Evolutionary conservation across 108 stramenopile genomes (phyloP), one percentile per base, ranked within the genome.

Genomic region (Licmophora abbreviata): DNA sequence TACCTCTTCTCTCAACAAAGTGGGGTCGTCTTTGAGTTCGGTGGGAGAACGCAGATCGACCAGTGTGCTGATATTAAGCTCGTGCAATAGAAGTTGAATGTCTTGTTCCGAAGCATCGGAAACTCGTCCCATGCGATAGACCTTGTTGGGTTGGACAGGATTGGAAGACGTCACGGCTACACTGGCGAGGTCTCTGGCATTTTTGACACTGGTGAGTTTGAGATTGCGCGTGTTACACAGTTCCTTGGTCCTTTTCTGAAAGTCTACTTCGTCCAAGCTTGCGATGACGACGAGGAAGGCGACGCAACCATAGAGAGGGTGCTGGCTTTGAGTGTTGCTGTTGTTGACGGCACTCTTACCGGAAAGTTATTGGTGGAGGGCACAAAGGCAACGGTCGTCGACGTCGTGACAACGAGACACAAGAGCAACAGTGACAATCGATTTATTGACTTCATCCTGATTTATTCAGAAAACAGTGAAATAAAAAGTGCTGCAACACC

Each of bases 121-220:
- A 37, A 93, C 41, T 18, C 90, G 71, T 10, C 94, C 94, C 41
- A 76, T 92, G 26, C 94, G 83, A 54, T 69, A 84, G 20, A 93
- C 44, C 8, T 83, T 62, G 17, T 72, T 71, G 2, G 81, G 69
- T 44, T 71, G 38, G 21, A 95, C 71, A 37, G 88, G 85, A n/a
- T n/a, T n/a, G n/a, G n/a, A n/a, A n/a, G n/a, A n/a, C 4, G 85
- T 85, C 47, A 77, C 58, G 0, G 33, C 23, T 1, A 77, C 72
- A 2, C 85, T 80, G 6, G 80, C 58, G 42, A 95, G 54, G 55
- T 95, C 94, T 51, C 94, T 88, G 40, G 85, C 88, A 61, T 95
- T 95, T 63, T 92, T 92, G 54, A 95, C 79, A 26, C 71, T 64
- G 49, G 75, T 65, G 20, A 95, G 56, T 21, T 76, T 71, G 3